A percentile compares a stretch with the other conserved stretches of the same genome.
Conservation (phyloP, 495 filamentous ascomycete genomes). For the Penicillium canescens region DNA sequence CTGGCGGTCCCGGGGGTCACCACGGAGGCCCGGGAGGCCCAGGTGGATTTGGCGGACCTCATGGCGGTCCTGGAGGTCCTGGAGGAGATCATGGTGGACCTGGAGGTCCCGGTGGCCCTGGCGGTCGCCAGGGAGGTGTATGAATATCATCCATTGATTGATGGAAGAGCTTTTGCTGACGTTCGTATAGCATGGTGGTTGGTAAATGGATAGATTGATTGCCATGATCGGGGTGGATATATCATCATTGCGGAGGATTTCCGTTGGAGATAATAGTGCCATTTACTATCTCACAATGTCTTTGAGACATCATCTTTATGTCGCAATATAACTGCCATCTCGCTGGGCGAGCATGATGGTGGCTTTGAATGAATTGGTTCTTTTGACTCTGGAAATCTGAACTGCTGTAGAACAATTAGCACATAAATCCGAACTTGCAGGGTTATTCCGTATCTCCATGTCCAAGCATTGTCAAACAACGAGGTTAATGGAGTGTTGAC, state of each 20-base stretch:
- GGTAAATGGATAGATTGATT: neutral
- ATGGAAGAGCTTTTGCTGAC: neutral
- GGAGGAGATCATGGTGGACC: neutral
- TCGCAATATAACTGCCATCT: constrained; percentile 36
- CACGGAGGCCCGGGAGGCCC: neutral
- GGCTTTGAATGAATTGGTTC: neutral
- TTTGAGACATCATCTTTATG: constrained; percentile 40
- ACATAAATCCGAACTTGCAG: too few species aligned
- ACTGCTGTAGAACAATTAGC: too few species aligned
- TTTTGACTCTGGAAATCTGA: too few species aligned
- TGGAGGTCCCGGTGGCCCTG: neutral
- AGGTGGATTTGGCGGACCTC: neutral
- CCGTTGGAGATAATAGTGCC: neutral
- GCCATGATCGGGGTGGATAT: neutral
- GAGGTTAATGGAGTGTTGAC: neutral
- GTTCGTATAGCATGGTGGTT: neutral
- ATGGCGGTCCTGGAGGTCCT: neutral
- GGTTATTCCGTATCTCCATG: too few species aligned
- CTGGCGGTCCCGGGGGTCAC: neutral
- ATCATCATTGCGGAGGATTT: neutral
- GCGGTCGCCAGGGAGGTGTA: neutral
- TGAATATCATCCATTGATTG: neutral
- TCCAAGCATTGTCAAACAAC: too few species aligned
- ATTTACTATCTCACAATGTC: constrained; percentile 7
- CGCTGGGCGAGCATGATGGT: neutral